These are phyloP conservation scores for Nitzschia inconspicua DNA, from an alignment of 108 stramenopile genomes.

Conservation along the genomic window DNA sequence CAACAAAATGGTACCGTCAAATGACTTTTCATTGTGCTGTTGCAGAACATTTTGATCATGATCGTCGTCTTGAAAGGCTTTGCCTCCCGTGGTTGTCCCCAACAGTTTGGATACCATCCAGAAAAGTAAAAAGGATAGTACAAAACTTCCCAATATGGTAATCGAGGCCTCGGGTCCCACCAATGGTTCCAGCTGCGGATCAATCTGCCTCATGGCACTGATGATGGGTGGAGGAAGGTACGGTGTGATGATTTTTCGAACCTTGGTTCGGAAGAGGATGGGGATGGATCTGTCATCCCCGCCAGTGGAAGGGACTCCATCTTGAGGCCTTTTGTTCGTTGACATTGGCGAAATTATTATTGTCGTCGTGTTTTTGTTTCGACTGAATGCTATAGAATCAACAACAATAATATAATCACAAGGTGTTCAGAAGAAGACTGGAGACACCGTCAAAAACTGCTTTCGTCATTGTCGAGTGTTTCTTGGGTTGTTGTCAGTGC, in stretches of 20 bases:
- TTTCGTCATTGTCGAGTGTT: no score
- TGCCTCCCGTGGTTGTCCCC: neutral
- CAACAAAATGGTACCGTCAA: slow-evolving; percentile 37
- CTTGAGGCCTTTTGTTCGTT: no score
- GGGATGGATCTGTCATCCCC: no score
- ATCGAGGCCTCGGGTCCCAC: slow-evolving; percentile 39
- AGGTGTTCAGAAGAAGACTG: no score
- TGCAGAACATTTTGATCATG: slow-evolving; percentile 24
- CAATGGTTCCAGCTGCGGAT: slow-evolving; percentile 35
- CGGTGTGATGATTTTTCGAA: slow-evolving; percentile 32
- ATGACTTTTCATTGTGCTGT: neutral
- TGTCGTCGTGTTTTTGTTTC: no score
- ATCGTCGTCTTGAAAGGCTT: slow-evolving; percentile 34
- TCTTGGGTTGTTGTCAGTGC: no score
- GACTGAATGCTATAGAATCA: no score
- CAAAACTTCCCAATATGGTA: slow-evolving; percentile 18
- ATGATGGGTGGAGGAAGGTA: slow-evolving; percentile 55
- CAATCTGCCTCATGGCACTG: slow-evolving; percentile 24
- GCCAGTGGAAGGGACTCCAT: no score
- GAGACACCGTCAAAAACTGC: no score
- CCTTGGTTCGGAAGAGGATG: slow-evolving; percentile 15
- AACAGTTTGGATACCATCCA: neutral
- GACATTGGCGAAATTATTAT: no score
- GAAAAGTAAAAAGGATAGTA: slow-evolving; percentile 7
- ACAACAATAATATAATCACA: no score